A percentile compares a stretch with the other conserved stretches of the same genome.
These are phyloP conservation scores for Crassisporium funariophilum DNA, from an alignment of 768 basidiomycete genomes.

Conservation along the genomic window DNA sequence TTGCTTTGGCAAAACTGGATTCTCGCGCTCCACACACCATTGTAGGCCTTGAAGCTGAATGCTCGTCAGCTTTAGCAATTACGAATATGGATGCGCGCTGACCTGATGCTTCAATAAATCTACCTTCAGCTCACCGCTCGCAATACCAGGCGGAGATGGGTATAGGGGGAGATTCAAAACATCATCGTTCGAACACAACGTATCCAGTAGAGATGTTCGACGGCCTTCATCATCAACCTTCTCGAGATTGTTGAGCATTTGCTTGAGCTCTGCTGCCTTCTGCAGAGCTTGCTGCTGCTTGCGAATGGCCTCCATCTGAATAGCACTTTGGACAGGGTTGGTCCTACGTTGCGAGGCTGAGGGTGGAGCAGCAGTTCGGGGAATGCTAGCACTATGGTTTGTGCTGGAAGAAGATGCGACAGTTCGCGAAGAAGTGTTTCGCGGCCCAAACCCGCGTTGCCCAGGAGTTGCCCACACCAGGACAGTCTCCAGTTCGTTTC, in stretches of 20 bases:
- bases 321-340: slow-evolving; percentile 29
- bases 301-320: slow-evolving; percentile 41
- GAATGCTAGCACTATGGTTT: background rate
- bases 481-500: slow-evolving; percentile 60
- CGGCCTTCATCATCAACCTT: slow-evolving; percentile 79
- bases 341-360: slow-evolving; percentile 16
- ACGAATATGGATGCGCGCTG: slow-evolving; percentile 6
- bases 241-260: slow-evolving; percentile 67
- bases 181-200: slow-evolving; percentile 68
- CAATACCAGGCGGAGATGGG: slow-evolving; percentile 69
- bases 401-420: slow-evolving; percentile 13
- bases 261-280: slow-evolving; percentile 67
- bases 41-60: slow-evolving; percentile 76
- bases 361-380: background rate
- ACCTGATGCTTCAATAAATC: slow-evolving; percentile 87
- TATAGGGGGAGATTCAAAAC: slow-evolving; percentile 71
- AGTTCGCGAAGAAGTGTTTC: slow-evolving; percentile 13
- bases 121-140: slow-evolving; percentile 65
- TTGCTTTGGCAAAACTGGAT: slow-evolving; percentile 70
- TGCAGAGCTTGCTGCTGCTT: slow-evolving; percentile 54
- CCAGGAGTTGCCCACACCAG: slow-evolving; percentile 77
- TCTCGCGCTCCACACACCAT: slow-evolving; percentile 85
- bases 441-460: slow-evolving; percentile 55
- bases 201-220: slow-evolving; percentile 70
- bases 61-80: background rate